Conservation (phyloP, 306 rosid genomes). For the Pyrus betulifolia region DNA sequence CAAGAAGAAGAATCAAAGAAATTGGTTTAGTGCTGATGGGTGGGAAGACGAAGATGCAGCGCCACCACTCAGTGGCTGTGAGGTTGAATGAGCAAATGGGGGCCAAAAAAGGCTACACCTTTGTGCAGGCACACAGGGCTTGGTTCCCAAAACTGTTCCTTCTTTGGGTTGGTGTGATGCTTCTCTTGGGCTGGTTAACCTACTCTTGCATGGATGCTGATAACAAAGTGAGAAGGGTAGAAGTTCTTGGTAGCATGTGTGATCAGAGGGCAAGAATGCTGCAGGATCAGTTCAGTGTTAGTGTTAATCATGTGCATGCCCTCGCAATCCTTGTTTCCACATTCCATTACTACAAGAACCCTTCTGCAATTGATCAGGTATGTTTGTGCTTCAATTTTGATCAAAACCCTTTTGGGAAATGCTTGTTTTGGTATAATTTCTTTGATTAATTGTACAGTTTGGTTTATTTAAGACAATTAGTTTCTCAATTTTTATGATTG, state of each 20-base stretch:
- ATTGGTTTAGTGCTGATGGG: slow-evolving; percentile 33
- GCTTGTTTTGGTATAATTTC: neutral
- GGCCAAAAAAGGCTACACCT: slow-evolving; percentile 58
- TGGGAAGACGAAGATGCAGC: slow-evolving; percentile 48
- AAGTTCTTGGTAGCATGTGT: slow-evolving; percentile 78
- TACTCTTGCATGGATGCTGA: slow-evolving; percentile 71
- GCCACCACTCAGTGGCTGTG: slow-evolving; percentile 50
- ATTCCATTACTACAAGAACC: slow-evolving; percentile 75
- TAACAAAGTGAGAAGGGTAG: slow-evolving; percentile 68
- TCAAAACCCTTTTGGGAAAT: neutral
- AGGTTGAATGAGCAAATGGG: slow-evolving; percentile 68
- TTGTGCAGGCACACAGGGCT: slow-evolving; percentile 63
- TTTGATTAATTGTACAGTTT: neutral
- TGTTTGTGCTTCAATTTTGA: slow-evolving; percentile 21
- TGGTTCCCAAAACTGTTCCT: slow-evolving; percentile 64
- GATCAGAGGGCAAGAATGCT: slow-evolving; percentile 97
- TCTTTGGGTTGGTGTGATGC: slow-evolving; percentile 60
- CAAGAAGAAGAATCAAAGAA: slow-evolving; percentile 20
- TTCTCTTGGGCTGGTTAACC: slow-evolving; percentile 36
- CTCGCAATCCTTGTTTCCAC: slow-evolving; percentile 94
- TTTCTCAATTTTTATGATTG: neutral
- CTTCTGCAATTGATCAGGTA: slow-evolving; percentile 98
- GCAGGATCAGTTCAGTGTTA: slow-evolving; percentile 94
- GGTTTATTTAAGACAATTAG: neutral
- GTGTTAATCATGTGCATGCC: slow-evolving; percentile 97